A percentile compares a stretch with the other conserved stretches of the same genome.
phyloP scores from a whole-genome alignment of 2,329 filamentous ascomycete genomes.

The Hypoxylon sp. region DNA sequence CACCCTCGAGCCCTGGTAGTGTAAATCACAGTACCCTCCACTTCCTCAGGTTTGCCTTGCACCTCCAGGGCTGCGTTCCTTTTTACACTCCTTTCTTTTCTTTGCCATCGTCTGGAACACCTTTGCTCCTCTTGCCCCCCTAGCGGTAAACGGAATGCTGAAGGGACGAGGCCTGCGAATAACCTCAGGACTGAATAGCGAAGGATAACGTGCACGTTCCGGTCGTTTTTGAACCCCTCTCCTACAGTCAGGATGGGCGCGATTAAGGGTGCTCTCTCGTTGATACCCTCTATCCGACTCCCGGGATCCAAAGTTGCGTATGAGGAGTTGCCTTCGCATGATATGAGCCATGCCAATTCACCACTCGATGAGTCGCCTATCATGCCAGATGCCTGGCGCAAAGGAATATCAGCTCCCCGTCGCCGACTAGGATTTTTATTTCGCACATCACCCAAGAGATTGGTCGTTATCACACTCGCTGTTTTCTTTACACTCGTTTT shows the following conservation, averaged over 20 bases:
- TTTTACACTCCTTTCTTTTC: slow-evolving; percentile 23
- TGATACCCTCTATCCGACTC: slow-evolving; percentile 40
- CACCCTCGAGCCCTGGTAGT: slow-evolving; percentile 25
- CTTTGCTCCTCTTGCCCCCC: slow-evolving; percentile 11
- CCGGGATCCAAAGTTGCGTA: slow-evolving; percentile 44
- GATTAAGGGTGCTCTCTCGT: slow-evolving; percentile 44
- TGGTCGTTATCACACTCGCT: slow-evolving; percentile 43
- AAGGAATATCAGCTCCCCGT: slow-evolving; percentile 34
- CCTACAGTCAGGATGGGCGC: slow-evolving; percentile 37
- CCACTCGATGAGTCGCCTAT: slow-evolving; percentile 38
- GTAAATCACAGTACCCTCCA: slow-evolving; percentile 34
- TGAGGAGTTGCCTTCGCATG: slow-evolving; percentile 48
- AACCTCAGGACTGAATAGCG: slow-evolving; percentile 25
- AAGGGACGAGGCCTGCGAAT: slow-evolving; percentile 27
- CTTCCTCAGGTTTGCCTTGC: slow-evolving; percentile 38
- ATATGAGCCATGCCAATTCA: slow-evolving; percentile 44
- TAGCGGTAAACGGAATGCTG: slow-evolving; percentile 38
- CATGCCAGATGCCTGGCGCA: slow-evolving; percentile 44
- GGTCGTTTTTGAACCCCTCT: slow-evolving; percentile 22
- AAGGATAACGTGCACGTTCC: slow-evolving; percentile 28
- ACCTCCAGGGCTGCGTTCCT: slow-evolving; percentile 32
- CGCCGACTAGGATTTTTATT: slow-evolving; percentile 44
- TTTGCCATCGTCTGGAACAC: slow-evolving; percentile 13
- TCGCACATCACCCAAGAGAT: slow-evolving; percentile 48
- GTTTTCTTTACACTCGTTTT: slow-evolving; percentile 45